These are phyloP conservation scores for Beauveria scarabaeidicola DNA, from an alignment of 2,329 filamentous ascomycete genomes.

Conservation along the genomic window DNA sequence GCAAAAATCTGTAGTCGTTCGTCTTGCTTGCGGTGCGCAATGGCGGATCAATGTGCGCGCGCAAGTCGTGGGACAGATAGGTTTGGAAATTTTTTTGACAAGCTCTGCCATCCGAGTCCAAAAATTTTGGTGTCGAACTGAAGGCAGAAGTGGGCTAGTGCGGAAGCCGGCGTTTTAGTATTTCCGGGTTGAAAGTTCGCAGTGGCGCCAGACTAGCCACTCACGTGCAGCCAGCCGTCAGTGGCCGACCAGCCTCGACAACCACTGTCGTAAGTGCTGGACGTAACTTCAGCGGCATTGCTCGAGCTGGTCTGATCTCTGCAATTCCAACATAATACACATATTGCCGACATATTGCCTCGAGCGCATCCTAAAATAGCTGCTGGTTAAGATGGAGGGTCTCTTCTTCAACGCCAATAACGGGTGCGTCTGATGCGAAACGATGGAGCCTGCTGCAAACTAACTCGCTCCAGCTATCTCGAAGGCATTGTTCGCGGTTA, in stretches of 20 bases:
- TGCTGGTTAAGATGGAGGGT: slow-evolving; percentile 62
- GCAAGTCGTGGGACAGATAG: slow-evolving; percentile 23
- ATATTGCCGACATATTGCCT: slow-evolving; percentile 2
- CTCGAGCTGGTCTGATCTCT: slow-evolving; percentile 9
- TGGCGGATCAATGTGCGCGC: slow-evolving; percentile 28
- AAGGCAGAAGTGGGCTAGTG: slow-evolving; percentile 7
- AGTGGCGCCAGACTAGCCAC: neutral
- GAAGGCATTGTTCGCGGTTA: slow-evolving; percentile 97
- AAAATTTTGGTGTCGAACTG: slow-evolving; percentile 15
- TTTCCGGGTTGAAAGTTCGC: neutral
- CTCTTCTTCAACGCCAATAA: slow-evolving; percentile 92
- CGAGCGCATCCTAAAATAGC: neutral
- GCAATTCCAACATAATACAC: slow-evolving; percentile 7
- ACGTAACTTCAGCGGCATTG: neutral
- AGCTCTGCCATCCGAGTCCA: slow-evolving; percentile 30
- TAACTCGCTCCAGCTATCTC: slow-evolving; percentile 61
- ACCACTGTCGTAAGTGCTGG: slow-evolving; percentile 2
- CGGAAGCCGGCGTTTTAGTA: slow-evolving; percentile 8
- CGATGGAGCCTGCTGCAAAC: slow-evolving; percentile 12
- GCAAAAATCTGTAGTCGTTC: slow-evolving; percentile 24
- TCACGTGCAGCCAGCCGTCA: slow-evolving; percentile 7
- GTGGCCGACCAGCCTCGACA: slow-evolving; percentile 1
- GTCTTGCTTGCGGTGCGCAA: slow-evolving; percentile 29
- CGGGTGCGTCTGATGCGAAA: slow-evolving; percentile 52
- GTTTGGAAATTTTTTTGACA: slow-evolving; percentile 33